Evolutionary conservation across 2,329 filamentous ascomycete genomes (phyloP), one percentile per base, ranked within the genome.

Genomic region (Penicillium thymicola): DNA sequence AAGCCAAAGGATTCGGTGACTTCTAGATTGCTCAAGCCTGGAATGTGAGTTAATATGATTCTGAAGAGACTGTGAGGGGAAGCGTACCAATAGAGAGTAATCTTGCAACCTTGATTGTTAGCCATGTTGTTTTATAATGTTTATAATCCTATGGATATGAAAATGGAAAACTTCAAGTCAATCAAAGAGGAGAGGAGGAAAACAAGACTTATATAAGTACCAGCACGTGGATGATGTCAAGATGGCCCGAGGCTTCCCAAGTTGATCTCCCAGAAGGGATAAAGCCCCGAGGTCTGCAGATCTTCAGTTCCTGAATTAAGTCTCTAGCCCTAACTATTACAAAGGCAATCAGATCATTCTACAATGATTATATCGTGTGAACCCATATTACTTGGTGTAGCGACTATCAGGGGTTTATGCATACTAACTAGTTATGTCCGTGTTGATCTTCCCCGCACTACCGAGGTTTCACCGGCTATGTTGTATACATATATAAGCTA

Each of bases 1-100:
- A 7, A 96, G 85, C 89, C 90, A 96, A 43, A 94, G 78, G 57
- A 93, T 88, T 60, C 90, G 86, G 73, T 95, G 90, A 13, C 89
- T 85, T 64, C 92, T 89, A 54, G 91, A 95, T 65, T 88, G 80
- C 65, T 93, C 84, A 59, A 96, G 87, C 91, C 91, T 95, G 52
- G 13, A 48, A 27, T 16, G 2, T 44, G 5, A 4, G 32, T 60
- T 28, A 62, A 44, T 50, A 36, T 40, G n/a, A n/a, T 23, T 21
- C 7, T 54, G 16, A 28, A 14, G 3, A 32, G 3, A 27, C 5
- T 13, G 2, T 11, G 23, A 8, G 18, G 9, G 25, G 11, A 14
- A 14, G 59, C 71, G 54, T 73, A 87, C 86, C 86, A 88, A 72
- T 87, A 84, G 36, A 89, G 79, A 56, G 81, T 87, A 59, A 88